Conservation (phyloP, 2,329 filamentous ascomycete species). For the Westerdykella sp. region DNA sequence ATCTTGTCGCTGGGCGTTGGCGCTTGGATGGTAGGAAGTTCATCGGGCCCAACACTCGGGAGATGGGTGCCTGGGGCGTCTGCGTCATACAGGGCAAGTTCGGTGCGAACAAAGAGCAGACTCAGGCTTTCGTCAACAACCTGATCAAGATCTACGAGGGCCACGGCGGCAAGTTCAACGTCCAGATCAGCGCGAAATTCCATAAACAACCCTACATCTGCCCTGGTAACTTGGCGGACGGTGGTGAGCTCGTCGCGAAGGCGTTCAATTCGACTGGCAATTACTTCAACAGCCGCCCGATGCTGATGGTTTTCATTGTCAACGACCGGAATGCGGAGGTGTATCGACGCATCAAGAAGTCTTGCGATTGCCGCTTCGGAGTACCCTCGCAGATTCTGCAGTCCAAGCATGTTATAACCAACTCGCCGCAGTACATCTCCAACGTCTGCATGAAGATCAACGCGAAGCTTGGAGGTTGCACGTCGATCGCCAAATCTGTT, state of each 20-base stretch:
- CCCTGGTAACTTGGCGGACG: slow-evolving; percentile 25
- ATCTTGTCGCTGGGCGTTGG: slow-evolving; percentile 68
- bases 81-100: slow-evolving; percentile 55
- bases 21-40: slow-evolving; percentile 80
- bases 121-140: slow-evolving; percentile 51
- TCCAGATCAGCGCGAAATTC: slow-evolving; percentile 17
- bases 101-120: slow-evolving; percentile 38
- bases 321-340: slow-evolving; percentile 61
- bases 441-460: slow-evolving; percentile 98
- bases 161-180: slow-evolving; percentile 54
- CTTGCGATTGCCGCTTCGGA: slow-evolving; percentile 77
- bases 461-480: slow-evolving; percentile 83
- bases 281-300: slow-evolving; percentile 52
- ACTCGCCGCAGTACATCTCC: slow-evolving; percentile 76
- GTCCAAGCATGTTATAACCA: slow-evolving; percentile 59
- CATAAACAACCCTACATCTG: slow-evolving; percentile 28
- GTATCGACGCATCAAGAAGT: slow-evolving; percentile 87
- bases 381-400: slow-evolving; percentile 80
- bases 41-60: slow-evolving; percentile 44
- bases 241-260: slow-evolving; percentile 49
- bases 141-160: slow-evolving; percentile 56
- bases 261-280: slow-evolving; percentile 53
- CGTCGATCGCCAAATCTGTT: slow-evolving; percentile 47
- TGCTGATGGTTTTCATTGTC: slow-evolving; percentile 76
- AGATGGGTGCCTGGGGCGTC: slow-evolving; percentile 70